Evolutionary conservation across 352 stramenopile genomes (phyloP).

Genomic region (Pythium aphanidermatum): DNA sequence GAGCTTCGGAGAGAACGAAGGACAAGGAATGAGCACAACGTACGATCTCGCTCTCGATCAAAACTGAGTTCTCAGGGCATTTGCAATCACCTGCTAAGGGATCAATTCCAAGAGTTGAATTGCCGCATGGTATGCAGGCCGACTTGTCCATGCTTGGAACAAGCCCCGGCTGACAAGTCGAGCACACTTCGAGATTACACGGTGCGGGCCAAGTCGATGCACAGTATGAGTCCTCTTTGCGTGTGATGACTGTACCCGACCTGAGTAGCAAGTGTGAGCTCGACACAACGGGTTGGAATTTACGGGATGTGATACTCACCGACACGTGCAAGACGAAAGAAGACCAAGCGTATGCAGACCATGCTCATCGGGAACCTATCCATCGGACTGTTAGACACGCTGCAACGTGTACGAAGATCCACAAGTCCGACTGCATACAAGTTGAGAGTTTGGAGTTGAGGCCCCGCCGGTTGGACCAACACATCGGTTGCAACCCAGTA

Average conservation of each 20-base stretch:
- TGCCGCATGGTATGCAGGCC: slow-evolving; percentile 51
- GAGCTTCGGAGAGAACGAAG: not conserved
- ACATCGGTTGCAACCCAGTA: slow-evolving; percentile 54
- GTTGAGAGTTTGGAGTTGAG: slow-evolving; percentile 22
- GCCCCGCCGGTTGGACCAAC: slow-evolving; percentile 25
- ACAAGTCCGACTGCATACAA: slow-evolving; percentile 28
- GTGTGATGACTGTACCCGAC: no score
- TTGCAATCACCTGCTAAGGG: slow-evolving; percentile 33
- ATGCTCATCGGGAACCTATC: slow-evolving; percentile 30
- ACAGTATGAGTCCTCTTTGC: slow-evolving; percentile 29
- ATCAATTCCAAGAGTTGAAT: slow-evolving; percentile 45
- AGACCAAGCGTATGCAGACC: slow-evolving; percentile 20
- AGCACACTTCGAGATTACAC: slow-evolving; percentile 42
- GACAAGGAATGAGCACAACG: not conserved
- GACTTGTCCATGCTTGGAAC: slow-evolving; percentile 37
- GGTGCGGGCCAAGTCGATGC: slow-evolving; percentile 57
- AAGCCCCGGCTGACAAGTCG: slow-evolving; percentile 25
- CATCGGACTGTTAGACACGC: no score
- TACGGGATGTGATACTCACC: no score
- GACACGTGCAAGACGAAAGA: slow-evolving; percentile 34
- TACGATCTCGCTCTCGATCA: slow-evolving; percentile 49
- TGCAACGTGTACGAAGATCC: no score
- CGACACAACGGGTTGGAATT: no score
- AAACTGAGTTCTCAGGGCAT: slow-evolving; percentile 36
- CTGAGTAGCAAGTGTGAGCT: no score